These are phyloP conservation scores for Phytophthora europaea DNA, from an alignment of 352 stramenopile genomes.

Conservation along the genomic window DNA sequence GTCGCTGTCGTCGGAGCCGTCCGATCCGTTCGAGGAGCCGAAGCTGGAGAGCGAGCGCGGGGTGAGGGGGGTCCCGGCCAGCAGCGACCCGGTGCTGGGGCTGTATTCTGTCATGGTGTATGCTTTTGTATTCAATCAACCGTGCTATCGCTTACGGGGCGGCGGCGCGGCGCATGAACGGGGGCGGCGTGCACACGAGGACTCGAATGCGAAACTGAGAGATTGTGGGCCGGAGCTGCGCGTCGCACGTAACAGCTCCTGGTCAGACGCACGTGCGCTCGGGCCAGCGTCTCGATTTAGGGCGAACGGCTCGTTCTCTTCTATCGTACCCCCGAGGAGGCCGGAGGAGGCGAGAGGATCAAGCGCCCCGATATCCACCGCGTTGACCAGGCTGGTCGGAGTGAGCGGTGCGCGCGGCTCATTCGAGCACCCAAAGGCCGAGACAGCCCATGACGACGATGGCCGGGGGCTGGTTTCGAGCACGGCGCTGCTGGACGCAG, in stretches of 20 bases:
- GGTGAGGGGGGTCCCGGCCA: slow-evolving; percentile 25
- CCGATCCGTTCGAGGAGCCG: slow-evolving; percentile 30
- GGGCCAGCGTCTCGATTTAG: slow-evolving; percentile 32
- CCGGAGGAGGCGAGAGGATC: slow-evolving; percentile 2
- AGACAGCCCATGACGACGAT: slow-evolving; percentile 42
- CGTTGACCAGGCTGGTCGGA: neutral
- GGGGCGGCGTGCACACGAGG: slow-evolving; percentile 5
- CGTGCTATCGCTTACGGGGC: slow-evolving; percentile 1
- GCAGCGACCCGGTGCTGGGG: slow-evolving; percentile 13
- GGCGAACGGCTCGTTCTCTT: slow-evolving; percentile 34
- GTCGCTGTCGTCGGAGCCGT: slow-evolving; percentile 30
- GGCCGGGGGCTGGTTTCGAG: slow-evolving; percentile 14
- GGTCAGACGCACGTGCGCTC: slow-evolving; percentile 12
- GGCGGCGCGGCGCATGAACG: slow-evolving; percentile 17
- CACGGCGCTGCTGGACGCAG: slow-evolving; percentile 3
- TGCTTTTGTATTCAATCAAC: slow-evolving; percentile 14
- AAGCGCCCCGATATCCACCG: slow-evolving; percentile 4
- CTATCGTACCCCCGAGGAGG: slow-evolving; percentile 34
- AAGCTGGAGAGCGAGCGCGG: slow-evolving; percentile 33
- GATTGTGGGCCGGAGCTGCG: slow-evolving; percentile 9
- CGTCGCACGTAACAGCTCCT: slow-evolving; percentile 33
- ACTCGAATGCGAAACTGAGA: slow-evolving; percentile 44
- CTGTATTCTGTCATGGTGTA: slow-evolving; percentile 34
- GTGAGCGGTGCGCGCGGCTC: neutral
- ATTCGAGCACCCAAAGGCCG: neutral